Conservation (phyloP, 768 basidiomycete species). For the Trametes coccinea region DNA sequence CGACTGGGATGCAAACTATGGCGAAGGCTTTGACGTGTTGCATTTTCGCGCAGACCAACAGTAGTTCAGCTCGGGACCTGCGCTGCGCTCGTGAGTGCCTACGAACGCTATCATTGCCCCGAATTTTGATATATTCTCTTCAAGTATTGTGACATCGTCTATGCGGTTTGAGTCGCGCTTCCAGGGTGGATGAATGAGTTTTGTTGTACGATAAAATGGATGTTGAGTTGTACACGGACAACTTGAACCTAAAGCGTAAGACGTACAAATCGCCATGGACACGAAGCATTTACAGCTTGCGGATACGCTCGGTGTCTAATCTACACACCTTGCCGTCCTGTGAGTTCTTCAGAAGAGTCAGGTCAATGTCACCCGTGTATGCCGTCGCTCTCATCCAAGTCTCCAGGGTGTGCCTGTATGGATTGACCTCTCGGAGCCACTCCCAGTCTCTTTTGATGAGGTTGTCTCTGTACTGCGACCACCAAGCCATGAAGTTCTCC, state of each 20-base stretch:
- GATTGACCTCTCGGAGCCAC: slow-evolving; percentile 43
- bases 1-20: slow-evolving; percentile 68
- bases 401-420: slow-evolving; percentile 38
- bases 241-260: too few relatives aligned
- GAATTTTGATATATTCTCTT: too few relatives aligned
- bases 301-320: neutral
- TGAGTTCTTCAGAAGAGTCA: neutral
- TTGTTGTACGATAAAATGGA: too few relatives aligned
- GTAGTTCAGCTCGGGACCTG: neutral
- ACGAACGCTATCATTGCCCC: too few relatives aligned
- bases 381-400: slow-evolving; percentile 37
- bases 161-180: too few relatives aligned
- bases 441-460: slow-evolving; percentile 44
- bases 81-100: too few relatives aligned
- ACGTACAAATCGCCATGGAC: too few relatives aligned
- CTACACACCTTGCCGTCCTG: neutral
- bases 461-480: slow-evolving; percentile 45
- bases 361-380: neutral
- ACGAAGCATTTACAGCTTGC: too few relatives aligned
- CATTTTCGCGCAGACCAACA: slow-evolving; percentile 35
- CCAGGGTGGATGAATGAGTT: too few relatives aligned
- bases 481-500: slow-evolving; percentile 40
- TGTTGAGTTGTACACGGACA: too few relatives aligned
- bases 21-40: slow-evolving; percentile 68
- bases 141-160: too few relatives aligned